Conservation (phyloP, 345 rosid genomes). For the Clarkia xantiana region DNA sequence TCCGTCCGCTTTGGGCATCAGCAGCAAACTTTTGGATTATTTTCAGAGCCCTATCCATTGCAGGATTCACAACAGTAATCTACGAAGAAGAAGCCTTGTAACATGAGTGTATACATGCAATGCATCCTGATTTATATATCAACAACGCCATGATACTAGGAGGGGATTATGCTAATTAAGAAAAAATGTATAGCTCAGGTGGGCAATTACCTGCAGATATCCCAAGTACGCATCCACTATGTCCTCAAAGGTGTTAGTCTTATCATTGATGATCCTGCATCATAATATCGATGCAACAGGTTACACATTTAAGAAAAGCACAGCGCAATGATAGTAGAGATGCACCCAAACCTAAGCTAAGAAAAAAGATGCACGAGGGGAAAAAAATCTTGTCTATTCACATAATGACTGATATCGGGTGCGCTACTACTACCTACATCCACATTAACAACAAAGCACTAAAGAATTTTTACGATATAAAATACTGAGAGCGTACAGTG, state of each 20-base stretch:
- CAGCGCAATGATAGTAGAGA: no score
- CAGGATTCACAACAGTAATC: conserved; percentile 83
- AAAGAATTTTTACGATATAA: no score
- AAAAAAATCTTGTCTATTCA: no score
- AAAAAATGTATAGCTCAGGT: no score
- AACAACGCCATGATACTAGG: no score
- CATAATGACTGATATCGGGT: no score
- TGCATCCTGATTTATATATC: no score
- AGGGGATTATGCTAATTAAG: no score
- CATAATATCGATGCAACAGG: conserved; percentile 4
- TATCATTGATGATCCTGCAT: conserved; percentile 53
- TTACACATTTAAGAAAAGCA: not conserved
- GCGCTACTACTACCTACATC: not conserved
- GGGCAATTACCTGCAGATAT: conserved; percentile 45
- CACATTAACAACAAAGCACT: not conserved
- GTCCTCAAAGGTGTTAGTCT: conserved; percentile 66
- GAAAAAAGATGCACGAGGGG: no score
- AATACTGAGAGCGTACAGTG: no score
- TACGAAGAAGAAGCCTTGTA: conserved; percentile 6
- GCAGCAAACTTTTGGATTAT: conserved; percentile 53
- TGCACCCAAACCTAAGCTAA: no score
- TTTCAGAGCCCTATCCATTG: conserved; percentile 65
- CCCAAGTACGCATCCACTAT: conserved; percentile 83
- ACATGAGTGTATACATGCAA: no score
- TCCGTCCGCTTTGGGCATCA: conserved; percentile 51